Percentiles rank a stretch among this genome's conserved stretches.
These are phyloP conservation scores for Colletotrichum trifolii DNA, from an alignment of 2,329 filamentous ascomycete genomes.

Conservation along the genomic window DNA sequence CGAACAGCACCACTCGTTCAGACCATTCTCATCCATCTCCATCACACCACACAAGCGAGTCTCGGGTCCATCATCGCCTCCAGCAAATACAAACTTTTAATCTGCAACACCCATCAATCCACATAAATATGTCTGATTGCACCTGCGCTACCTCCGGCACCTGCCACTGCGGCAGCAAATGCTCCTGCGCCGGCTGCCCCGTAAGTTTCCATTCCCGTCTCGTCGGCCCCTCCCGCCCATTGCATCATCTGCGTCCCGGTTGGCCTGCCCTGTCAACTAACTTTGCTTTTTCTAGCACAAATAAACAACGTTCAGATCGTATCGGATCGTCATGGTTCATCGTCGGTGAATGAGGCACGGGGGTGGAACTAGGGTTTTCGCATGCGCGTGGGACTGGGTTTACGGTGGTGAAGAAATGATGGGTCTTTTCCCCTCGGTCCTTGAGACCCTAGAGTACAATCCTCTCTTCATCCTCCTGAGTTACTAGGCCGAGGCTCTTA, in stretches of 20 bases:
- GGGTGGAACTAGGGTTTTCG: not conserved
- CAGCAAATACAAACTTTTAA: not conserved
- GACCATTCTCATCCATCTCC: conserved; percentile 7
- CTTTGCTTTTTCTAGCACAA: conserved; percentile 11
- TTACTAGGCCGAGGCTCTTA: too few relatives aligned
- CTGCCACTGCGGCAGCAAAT: conserved; percentile 54
- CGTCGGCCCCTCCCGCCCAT: not conserved
- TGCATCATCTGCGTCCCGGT: not conserved
- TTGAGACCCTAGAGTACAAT: too few relatives aligned
- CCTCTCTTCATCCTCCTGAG: too few relatives aligned
- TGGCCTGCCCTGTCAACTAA: conserved; percentile 3
- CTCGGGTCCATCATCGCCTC: not conserved
- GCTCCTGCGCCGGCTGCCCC: conserved; percentile 56
- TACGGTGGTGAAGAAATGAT: too few relatives aligned
- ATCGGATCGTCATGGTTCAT: not conserved
- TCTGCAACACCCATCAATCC: conserved; percentile 1
- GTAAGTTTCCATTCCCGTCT: conserved; percentile 46
- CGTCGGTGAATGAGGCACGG: not conserved
- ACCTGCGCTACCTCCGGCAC: conserved; percentile 54
- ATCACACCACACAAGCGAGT: conserved; percentile 9
- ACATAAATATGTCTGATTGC: conserved; percentile 54
- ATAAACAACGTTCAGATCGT: conserved; percentile 11
- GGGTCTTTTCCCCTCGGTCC: too few relatives aligned
- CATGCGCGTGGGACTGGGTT: not conserved
- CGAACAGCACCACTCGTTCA: not conserved